Evolutionary conservation across 257 asterid genomes (phyloP).

Genomic region (Salvia splendens): DNA sequence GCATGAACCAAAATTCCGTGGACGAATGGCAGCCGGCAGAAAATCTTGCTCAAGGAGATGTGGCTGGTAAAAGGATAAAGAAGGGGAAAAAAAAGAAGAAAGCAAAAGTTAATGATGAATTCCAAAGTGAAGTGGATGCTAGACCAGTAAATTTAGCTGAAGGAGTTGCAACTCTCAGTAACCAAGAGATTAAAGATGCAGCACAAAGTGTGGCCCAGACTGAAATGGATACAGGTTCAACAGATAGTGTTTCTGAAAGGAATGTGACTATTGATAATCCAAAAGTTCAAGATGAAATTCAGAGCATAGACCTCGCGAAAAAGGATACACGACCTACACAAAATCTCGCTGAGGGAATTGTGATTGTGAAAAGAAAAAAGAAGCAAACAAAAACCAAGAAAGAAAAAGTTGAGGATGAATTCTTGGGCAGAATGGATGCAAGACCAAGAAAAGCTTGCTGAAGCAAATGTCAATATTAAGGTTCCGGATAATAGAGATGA

Average conservation of each 20-base stretch:
- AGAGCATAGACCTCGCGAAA: neutral
- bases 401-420: slow-evolving; percentile 5
- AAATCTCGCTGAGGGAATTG: slow-evolving; percentile 22
- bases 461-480: neutral
- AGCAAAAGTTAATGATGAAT: neutral
- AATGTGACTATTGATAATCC: slow-evolving; percentile 16
- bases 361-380: slow-evolving; percentile 8
- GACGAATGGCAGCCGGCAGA: slow-evolving; percentile 21
- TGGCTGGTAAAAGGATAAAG: slow-evolving; percentile 26
- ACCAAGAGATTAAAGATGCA: slow-evolving; percentile 23
- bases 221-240: neutral
- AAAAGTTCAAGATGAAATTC: neutral
- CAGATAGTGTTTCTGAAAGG: slow-evolving; percentile 22
- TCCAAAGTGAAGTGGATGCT: slow-evolving; percentile 12
- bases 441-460: slow-evolving; percentile 12
- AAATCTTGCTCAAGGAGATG: slow-evolving; percentile 31
- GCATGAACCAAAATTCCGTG: slow-evolving; percentile 24
- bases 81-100: slow-evolving; percentile 15
- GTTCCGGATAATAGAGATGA: slow-evolving; percentile 9
- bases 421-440: neutral
- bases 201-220: neutral
- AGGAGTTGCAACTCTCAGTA: slow-evolving; percentile 18
- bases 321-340: neutral
- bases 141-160: slow-evolving; percentile 17
- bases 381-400: neutral